phyloP scores from a whole-genome alignment of 257 asterid genomes.

The Solanum tacnaense region DNA sequence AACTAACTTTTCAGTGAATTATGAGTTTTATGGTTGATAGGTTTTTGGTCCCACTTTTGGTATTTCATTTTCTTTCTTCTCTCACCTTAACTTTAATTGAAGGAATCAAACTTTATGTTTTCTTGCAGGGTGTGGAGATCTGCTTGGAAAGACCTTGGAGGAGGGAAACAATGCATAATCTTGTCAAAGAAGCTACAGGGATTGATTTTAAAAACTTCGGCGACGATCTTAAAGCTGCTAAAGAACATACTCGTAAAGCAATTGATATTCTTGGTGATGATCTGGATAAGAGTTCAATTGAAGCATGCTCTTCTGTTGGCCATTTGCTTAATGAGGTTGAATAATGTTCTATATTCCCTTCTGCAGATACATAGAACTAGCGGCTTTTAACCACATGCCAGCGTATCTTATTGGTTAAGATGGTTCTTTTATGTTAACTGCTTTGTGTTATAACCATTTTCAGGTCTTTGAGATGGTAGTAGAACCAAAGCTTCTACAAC shows the following conservation, averaged over 20 bases:
- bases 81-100: background rate
- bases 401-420: background rate
- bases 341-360: background rate
- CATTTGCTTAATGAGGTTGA: constrained; percentile 78
- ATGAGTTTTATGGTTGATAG: background rate
- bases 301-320: constrained; percentile 75
- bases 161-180: constrained; percentile 95
- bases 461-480: constrained; percentile 84
- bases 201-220: constrained; percentile 59
- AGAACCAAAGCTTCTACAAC: constrained; percentile 78
- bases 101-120: background rate
- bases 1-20: background rate
- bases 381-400: background rate
- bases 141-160: constrained; percentile 96
- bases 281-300: constrained; percentile 35
- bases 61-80: background rate
- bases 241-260: constrained; percentile 36
- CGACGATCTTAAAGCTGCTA: constrained; percentile 55
- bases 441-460: background rate
- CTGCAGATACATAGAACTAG: background rate
- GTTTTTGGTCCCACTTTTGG: background rate
- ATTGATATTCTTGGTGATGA: constrained; percentile 28
- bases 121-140: constrained; percentile 65
- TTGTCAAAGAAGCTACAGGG: constrained; percentile 80
- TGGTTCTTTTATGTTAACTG: background rate